Evolutionary conservation across 1,284 basidiomycete genomes (phyloP).

Genomic region (Vanrija humicola): DNA sequence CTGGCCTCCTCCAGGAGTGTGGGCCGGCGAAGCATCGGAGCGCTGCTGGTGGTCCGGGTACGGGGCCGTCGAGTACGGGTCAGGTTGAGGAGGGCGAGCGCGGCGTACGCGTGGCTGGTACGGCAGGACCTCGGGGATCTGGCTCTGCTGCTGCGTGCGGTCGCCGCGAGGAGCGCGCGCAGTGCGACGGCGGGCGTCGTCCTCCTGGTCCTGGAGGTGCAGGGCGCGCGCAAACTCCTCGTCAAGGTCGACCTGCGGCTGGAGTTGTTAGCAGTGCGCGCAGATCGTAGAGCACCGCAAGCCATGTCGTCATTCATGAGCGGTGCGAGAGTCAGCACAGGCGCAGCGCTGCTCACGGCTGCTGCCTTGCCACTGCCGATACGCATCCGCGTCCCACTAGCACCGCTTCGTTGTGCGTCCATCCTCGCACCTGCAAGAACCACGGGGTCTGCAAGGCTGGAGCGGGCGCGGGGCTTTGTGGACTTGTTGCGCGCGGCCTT

Average conservation of each 20-base stretch:
- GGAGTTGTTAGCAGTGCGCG: neutral
- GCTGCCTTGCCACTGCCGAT: too few relatives aligned
- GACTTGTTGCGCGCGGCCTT: too few relatives aligned
- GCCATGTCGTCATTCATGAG: too few relatives aligned
- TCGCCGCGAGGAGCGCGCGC: neutral
- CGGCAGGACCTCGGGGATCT: conserved; percentile 27
- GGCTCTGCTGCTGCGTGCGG: neutral
- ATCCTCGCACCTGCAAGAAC: too few relatives aligned
- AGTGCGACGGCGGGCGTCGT: conserved; percentile 1
- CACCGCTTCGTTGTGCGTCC: too few relatives aligned
- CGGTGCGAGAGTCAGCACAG: too few relatives aligned
- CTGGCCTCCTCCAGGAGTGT: conserved; percentile 2
- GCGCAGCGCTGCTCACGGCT: too few relatives aligned
- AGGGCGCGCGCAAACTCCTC: conserved; percentile 46
- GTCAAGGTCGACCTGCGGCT: conserved; percentile 46
- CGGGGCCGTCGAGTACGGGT: conserved; percentile 8
- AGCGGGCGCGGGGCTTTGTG: too few relatives aligned
- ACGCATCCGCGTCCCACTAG: too few relatives aligned
- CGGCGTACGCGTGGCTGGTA: conserved; percentile 45
- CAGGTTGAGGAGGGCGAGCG: conserved; percentile 9
- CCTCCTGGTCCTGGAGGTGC: conserved; percentile 43
- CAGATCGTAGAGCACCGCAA: too few relatives aligned
- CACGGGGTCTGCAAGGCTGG: too few relatives aligned
- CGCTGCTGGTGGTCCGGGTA: conserved; percentile 1
- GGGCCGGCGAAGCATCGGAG: conserved; percentile 1